Evolutionary conservation across 331 rosid genomes (phyloP), one percentile per base, ranked within the genome.

Genomic region (Acacia pycnantha): DNA sequence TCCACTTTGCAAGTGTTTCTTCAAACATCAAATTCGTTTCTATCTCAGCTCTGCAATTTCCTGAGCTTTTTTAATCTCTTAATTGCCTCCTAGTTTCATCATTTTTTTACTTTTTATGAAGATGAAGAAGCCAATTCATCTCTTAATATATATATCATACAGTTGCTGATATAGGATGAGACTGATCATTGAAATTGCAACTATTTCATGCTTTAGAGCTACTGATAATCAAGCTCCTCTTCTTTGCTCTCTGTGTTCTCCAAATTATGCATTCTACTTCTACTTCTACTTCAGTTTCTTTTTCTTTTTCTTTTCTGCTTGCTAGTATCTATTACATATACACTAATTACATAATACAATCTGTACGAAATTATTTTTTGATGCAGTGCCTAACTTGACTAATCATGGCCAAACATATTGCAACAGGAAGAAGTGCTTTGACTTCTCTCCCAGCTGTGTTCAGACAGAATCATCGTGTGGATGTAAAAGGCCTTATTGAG

Each of bases 331-430:
- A 43, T 26, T 14, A n/a, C 24, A 46, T 72, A 26, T 71, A 46
- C 74, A 4, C 75, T 44, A 41, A 43, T 70, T 41, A 43, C 53
- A 11, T 12, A 70, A 46, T 44, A 71, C 40, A 44, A 44, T 72
- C 37, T 15, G n/a, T 16, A 48, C 26, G 76, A 15, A 44, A 13
- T 70, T 70, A 19, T 78, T 81, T 65, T 70, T 6, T 27, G 43
- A 40, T 68, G 73, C 4, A 26, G 59, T 40, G 27, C 46, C 62
- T 56, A 82, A 76, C 86, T 70, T 73, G 47, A 66, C 76, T 79
- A 68, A 56, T 80, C 68, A 43, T 77, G 26, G 35, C 41, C 27
- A 68, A 37, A 74, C 84, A 86, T 73, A 82, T 83, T 83, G 76
- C 79, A 70, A 70, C 81, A 31, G 21, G 68, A 67, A 27, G 41